These are phyloP conservation scores for Hansfordia pulvinata DNA, from an alignment of 2,329 filamentous ascomycete genomes.

Conservation along the genomic window DNA sequence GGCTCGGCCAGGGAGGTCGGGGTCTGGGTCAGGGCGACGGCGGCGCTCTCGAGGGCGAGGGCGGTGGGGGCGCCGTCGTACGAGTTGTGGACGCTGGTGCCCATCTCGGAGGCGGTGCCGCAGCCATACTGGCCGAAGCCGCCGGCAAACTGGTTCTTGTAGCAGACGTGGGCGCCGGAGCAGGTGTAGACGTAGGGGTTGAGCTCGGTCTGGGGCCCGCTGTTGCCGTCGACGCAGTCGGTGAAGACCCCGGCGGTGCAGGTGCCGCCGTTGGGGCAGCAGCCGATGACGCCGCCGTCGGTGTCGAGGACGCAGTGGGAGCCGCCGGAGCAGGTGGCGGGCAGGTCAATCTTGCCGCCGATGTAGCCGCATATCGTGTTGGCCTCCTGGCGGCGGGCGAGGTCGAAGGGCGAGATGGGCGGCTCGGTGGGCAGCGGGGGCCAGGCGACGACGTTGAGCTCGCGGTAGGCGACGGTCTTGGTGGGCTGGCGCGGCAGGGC, in stretches of 20 bases:
- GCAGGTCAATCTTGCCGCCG: slow-evolving; percentile 33
- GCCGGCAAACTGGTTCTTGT: slow-evolving; percentile 38
- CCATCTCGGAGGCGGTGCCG: slow-evolving; percentile 32
- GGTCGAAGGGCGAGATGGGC: slow-evolving; percentile 20
- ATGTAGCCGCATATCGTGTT: slow-evolving; percentile 47
- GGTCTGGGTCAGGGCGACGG: slow-evolving; percentile 24
- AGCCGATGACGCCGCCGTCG: slow-evolving; percentile 34
- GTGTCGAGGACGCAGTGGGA: slow-evolving; percentile 44
- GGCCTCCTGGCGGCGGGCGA: slow-evolving; percentile 24
- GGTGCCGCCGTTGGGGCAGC: slow-evolving; percentile 36
- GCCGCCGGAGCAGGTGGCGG: slow-evolving; percentile 42
- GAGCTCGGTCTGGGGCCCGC: slow-evolving; percentile 31
- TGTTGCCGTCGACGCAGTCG: slow-evolving; percentile 39
- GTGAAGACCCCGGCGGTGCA: slow-evolving; percentile 45
- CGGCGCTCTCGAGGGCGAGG: slow-evolving; percentile 23
- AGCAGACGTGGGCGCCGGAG: slow-evolving; percentile 35
- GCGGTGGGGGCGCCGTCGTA: slow-evolving; percentile 26
- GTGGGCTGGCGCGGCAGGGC: slow-evolving; percentile 27
- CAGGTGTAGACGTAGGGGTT: slow-evolving; percentile 46
- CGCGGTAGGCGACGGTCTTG: slow-evolving; percentile 18
- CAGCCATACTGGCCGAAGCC: slow-evolving; percentile 45
- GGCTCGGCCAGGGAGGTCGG: slow-evolving; percentile 24
- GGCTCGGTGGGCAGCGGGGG: slow-evolving; percentile 26
- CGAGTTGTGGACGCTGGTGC: slow-evolving; percentile 31
- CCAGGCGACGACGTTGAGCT: slow-evolving; percentile 25